phyloP scores from a whole-genome alignment of 306 rosid genomes.

The Gynostemma pentaphyllum region DNA sequence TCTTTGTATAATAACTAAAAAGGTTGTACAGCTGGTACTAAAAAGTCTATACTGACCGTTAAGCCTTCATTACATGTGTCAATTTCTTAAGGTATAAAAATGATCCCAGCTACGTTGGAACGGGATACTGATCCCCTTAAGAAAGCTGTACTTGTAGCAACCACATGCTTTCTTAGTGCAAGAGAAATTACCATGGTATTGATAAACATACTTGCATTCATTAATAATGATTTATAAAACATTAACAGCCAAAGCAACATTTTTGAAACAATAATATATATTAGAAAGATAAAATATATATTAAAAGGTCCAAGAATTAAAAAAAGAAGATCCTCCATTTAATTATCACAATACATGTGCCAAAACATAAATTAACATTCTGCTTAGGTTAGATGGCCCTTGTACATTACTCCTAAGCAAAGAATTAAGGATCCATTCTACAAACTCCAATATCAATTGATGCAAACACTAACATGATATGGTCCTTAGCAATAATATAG shows the following conservation, averaged over 20 bases:
- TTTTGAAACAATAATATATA: too few relatives aligned
- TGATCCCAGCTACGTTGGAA: background rate
- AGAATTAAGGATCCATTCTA: background rate
- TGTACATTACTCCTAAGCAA: background rate
- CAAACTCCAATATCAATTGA: background rate
- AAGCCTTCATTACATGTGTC: background rate
- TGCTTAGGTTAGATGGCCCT: background rate
- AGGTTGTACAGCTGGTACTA: background rate
- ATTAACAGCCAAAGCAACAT: background rate
- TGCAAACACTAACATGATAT: background rate
- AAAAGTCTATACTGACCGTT: background rate
- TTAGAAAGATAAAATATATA: background rate
- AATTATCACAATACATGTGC: background rate
- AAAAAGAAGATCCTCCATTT: background rate
- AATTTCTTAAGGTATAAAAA: background rate
- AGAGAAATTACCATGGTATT: constrained; percentile 1
- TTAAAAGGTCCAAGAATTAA: background rate
- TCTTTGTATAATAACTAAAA: background rate
- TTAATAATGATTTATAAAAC: background rate
- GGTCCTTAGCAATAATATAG: background rate
- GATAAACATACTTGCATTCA: background rate
- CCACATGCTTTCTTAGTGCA: background rate
- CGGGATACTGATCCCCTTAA: background rate
- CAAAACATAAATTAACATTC: background rate
- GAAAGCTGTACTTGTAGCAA: background rate